Percentiles rank a stretch among this genome's conserved stretches.
Evolutionary conservation across 1,284 basidiomycete genomes (phyloP).

Genomic region (Tylopilus sp.): DNA sequence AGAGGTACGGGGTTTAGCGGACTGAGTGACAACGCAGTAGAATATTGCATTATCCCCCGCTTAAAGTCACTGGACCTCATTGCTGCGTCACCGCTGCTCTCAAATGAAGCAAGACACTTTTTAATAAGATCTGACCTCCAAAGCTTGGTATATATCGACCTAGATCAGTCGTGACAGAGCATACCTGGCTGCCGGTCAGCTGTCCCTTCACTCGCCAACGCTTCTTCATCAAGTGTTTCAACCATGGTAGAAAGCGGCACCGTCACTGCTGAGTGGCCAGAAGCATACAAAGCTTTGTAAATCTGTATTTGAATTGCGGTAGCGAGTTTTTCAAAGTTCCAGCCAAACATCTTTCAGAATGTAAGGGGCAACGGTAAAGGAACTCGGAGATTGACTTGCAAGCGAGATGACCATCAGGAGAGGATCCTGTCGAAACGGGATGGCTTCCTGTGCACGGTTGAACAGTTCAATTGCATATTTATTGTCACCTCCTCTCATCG

Average conservation of each 20-base stretch:
- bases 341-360: background rate
- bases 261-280: background rate
- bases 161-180: too few species aligned
- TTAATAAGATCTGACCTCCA: too few species aligned
- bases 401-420: constrained; percentile 1
- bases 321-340: background rate
- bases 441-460: background rate
- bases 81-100: background rate
- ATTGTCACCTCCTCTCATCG: background rate
- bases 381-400: too few species aligned
- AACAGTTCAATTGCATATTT: background rate
- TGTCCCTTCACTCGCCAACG: background rate
- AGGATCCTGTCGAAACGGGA: background rate
- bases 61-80: background rate
- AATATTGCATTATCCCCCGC: background rate
- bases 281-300: too few species aligned
- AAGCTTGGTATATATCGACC: too few species aligned
- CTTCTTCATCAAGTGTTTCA: background rate
- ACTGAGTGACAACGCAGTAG: constrained; percentile 3
- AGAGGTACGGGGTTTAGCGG: background rate
- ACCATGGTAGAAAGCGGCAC: background rate
- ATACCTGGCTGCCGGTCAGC: too few species aligned
- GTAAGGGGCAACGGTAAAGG: too few species aligned
- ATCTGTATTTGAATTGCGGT: too few species aligned
- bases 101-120: too few species aligned